Conservation (phyloP, 2,329 filamentous ascomycete genomes). For the Truncatella angustata region DNA sequence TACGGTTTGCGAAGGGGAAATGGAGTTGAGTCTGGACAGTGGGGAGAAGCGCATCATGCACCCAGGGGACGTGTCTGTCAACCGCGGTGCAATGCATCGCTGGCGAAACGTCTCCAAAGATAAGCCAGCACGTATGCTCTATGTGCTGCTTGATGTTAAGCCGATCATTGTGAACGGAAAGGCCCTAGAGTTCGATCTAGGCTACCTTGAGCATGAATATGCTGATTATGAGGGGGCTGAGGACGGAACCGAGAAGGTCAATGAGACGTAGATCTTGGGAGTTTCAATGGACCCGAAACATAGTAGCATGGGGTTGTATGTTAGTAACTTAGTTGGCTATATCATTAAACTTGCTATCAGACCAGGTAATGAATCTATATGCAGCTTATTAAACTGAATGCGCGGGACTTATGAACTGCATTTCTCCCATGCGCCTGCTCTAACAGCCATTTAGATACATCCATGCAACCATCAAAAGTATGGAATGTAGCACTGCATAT, state of each 20-base stretch:
- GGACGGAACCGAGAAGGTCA: not conserved
- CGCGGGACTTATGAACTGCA: no score
- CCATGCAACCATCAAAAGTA: no score
- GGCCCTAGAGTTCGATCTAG: constrained; percentile 20
- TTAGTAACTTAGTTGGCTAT: no score
- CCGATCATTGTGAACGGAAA: constrained; percentile 16
- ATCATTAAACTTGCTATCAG: no score
- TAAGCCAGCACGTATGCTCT: constrained; percentile 37
- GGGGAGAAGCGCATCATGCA: constrained; percentile 35
- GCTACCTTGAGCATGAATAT: constrained; percentile 21
- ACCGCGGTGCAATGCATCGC: constrained; percentile 41
- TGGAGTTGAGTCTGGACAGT: constrained; percentile 41
- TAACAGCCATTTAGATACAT: no score
- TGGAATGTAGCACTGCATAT: no score
- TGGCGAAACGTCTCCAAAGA: constrained; percentile 33
- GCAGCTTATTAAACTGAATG: no score
- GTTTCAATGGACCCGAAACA: no score
- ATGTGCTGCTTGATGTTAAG: constrained; percentile 26
- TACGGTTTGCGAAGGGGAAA: constrained; percentile 42
- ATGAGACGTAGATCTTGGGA: no score
- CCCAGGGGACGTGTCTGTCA: constrained; percentile 43
- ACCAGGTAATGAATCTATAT: no score
- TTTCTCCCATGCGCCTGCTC: no score
- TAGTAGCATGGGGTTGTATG: no score
- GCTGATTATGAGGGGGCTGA: constrained; percentile 12